Evolutionary conservation across 495 filamentous ascomycete species (phyloP).

Genomic region (Neurospora sp.): DNA sequence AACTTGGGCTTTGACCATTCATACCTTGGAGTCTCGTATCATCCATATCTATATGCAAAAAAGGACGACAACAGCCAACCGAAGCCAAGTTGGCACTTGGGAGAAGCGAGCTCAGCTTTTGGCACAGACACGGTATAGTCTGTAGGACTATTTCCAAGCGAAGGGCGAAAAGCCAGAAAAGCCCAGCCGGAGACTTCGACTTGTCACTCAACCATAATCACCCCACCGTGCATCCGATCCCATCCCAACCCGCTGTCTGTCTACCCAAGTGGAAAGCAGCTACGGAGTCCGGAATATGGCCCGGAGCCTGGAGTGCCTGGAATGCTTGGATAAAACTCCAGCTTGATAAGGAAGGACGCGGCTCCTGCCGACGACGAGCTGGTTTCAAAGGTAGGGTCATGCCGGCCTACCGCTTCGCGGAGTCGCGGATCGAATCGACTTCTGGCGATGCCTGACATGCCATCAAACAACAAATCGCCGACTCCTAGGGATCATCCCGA

Average conservation of each 20-base stretch:
- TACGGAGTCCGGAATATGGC: not conserved
- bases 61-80: not conserved
- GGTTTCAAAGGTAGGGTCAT: not conserved
- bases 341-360: not conserved
- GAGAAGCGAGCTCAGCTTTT: not conserved
- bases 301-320: not conserved
- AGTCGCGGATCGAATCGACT: not conserved
- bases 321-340: not conserved
- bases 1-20: not conserved
- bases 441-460: not conserved
- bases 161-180: not conserved
- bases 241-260: not conserved
- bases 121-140: not conserved
- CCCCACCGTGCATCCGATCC: not conserved
- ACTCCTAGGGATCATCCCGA: not conserved
- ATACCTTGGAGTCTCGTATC: not conserved
- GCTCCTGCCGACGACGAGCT: not conserved
- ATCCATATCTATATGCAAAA: not conserved
- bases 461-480: not conserved
- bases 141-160: not conserved
- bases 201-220: not conserved
- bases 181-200: not conserved
- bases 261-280: not conserved
- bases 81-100: not conserved
- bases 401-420: not conserved